These are phyloP conservation scores for Microdochium paspali DNA, from an alignment of 2,329 filamentous ascomycete genomes.

Conservation along the genomic window DNA sequence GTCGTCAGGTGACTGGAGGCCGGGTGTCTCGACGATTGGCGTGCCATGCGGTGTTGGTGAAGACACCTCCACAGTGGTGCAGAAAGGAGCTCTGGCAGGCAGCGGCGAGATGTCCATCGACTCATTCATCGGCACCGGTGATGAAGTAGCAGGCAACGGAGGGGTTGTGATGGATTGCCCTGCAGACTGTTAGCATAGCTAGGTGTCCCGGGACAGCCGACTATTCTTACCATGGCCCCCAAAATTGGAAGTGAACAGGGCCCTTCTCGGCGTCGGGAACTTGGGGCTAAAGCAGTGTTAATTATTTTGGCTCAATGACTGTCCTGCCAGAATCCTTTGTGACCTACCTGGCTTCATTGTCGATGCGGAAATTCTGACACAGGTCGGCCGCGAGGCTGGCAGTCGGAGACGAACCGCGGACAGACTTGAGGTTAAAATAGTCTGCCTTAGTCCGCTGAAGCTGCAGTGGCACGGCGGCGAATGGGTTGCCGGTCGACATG, in stretches of 20 bases:
- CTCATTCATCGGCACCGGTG: conserved; percentile 63
- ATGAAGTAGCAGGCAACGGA: conserved; percentile 68
- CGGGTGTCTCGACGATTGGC: conserved; percentile 19
- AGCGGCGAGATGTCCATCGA: conserved; percentile 91
- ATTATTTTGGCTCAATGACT: neutral
- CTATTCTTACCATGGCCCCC: conserved; percentile 41
- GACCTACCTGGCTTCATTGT: conserved; percentile 69
- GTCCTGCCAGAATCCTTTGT: conserved; percentile 1
- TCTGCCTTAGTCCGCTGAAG: conserved; percentile 52
- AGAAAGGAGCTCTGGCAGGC: conserved; percentile 72
- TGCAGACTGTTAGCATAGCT: conserved; percentile 14
- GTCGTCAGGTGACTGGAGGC: conserved; percentile 3
- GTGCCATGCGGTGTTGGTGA: conserved; percentile 58
- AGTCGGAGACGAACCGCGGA: conserved; percentile 81
- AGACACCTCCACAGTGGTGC: conserved; percentile 54
- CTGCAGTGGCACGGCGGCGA: conserved; percentile 60
- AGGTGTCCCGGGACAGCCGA: conserved; percentile 23
- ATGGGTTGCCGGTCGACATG: conserved; percentile 37
- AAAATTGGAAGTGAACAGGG: conserved; percentile 66
- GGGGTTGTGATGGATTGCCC: conserved; percentile 70
- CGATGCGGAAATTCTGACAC: conserved; percentile 94
- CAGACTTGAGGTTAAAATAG: conserved; percentile 73
- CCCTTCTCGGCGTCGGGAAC: conserved; percentile 72
- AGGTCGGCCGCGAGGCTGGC: conserved; percentile 87
- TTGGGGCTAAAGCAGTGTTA: conserved; percentile 51